Base-by-base conservation (phyloP, 2,329 filamentous ascomycete genomes). In the Neonectria neomacrospora region DNA sequence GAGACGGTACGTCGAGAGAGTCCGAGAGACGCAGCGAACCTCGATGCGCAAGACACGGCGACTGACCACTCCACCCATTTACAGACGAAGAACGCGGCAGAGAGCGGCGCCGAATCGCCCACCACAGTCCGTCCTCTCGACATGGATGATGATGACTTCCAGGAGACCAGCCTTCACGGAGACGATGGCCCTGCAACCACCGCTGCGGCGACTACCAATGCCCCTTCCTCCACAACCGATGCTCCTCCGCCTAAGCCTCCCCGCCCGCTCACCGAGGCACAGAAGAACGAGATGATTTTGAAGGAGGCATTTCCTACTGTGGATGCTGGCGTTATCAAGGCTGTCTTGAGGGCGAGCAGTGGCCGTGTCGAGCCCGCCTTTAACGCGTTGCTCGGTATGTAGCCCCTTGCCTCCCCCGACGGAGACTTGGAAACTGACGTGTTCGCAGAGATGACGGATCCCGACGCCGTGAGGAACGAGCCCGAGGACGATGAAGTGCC, bases 291-390 rank as follows among this genome's bases (percentile, higher is more conserved):
- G 79, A 87, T 88, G 72, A 97, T 94, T 3, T 84, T 99, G 59
- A 95, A 93, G 77, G 96, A 99, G 78, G 96, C 96, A 0, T 99
- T 99, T 73, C 96, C 96, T 0, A 86, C 83, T 58, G 92, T 97
- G 64, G 96, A 99, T 57, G 77, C 81, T 8, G 78, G 88, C 47
- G 91, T 99, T 50, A 87, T 99, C 78, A 97, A 90, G 79, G 96
- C 96, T 30, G 91, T 99, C 0, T 81, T 99, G 67, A 85, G 87
- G 23, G 96, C 96, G 14, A 98, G 96, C 77, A 86, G 90, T 62
- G 95, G 94, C 63, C 89, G 91, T 73, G 90, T 98, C 51, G 96
- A 99, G 78, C 92, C 93, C 32, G 95, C 96, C 14, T 99, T 99
- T 81, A 96, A 97, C 80, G 96, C 96, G 37, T 85, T 99, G 45